Base-by-base conservation (phyloP, 2,329 filamentous ascomycete genomes). In the Xylaria multiplex region DNA sequence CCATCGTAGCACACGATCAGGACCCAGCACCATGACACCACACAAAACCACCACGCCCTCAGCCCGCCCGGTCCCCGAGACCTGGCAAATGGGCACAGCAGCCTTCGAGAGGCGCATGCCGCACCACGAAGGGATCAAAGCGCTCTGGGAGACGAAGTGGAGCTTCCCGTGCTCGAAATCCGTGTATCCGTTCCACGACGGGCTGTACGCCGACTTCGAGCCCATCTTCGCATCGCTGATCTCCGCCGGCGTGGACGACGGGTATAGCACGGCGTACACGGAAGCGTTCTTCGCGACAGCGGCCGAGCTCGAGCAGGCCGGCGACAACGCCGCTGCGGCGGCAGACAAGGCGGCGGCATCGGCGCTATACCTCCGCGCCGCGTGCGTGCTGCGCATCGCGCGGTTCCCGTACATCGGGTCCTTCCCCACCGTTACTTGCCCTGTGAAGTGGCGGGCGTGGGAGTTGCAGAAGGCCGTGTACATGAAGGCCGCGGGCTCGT, bases 81-180 rank as follows among this genome's bases (percentile, higher is more conserved):
- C 77, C 13, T 84, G 81, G 82, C 75, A 78, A 53, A 83, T 84
- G 81, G 82, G 81, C 61, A 66, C 69, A 22, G 75, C 79, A 68
- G 79, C 78, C 48, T 84, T 81, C 72, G 78, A 81, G 72, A 72
- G 66, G 14, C 76, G 74, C 66, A 83, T 84, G 82, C 82, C 87
- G 22, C 88, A 90, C 73, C 86, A 89, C 70, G 80, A 83, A 40
- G 85, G 85, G 27, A 88, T 90, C 70, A 81, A 85, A 73, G 84
- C 84, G 9, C 79, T 91, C 32, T 93, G 91, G 91, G 89, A 92
- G 79, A 91, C 88, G 6, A 92, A 92, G 78, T 93, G 91, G 91
- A 89, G 89, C 78, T 81, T 85, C 70, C 88, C 88, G 5, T 88
- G 86, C 76, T 77, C 78, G 42, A 88, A 88, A 79, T 84, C 87